Conservation (phyloP, 179 eudicot genomes). For the Vitellaria paradoxa region DNA sequence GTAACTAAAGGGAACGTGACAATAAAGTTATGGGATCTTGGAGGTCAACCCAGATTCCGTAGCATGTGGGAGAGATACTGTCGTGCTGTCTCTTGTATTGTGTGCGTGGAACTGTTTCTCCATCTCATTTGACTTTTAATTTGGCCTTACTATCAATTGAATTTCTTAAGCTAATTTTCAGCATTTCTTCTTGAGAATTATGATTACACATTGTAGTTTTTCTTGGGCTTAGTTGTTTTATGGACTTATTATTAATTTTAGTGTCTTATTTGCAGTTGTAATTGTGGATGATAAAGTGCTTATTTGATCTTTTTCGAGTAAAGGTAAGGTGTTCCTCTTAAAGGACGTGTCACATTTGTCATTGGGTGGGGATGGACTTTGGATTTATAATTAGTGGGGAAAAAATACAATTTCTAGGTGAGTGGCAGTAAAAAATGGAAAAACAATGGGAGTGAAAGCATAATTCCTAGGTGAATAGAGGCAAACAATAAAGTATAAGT, state of each 20-base stretch:
- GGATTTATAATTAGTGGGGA: no score
- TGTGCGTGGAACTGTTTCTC: slow-evolving; percentile 48
- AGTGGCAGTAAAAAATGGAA: no score
- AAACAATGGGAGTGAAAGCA: no score
- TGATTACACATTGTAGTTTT: background rate
- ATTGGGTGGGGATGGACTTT: no score
- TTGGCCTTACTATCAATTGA: background rate
- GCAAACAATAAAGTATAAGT: no score
- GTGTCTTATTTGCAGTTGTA: background rate
- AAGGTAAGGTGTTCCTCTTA: background rate
- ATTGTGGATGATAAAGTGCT: background rate
- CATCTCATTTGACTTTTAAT: slow-evolving; percentile 1
- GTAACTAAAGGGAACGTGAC: slow-evolving; percentile 98
- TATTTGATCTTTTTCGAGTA: background rate
- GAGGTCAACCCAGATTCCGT: slow-evolving; percentile 98
- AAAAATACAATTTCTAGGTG: no score
- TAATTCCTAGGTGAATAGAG: no score
- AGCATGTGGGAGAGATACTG: slow-evolving; percentile 99
- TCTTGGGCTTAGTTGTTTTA: background rate
- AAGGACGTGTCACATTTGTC: background rate
- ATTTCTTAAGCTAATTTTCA: background rate
- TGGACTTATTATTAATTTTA: background rate
- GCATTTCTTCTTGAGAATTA: background rate
- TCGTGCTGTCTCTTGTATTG: slow-evolving; percentile 99
- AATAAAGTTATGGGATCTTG: slow-evolving; percentile 99